phyloP scores from a whole-genome alignment of 2,329 filamentous ascomycete species.

The Neurospora crassa region DNA sequence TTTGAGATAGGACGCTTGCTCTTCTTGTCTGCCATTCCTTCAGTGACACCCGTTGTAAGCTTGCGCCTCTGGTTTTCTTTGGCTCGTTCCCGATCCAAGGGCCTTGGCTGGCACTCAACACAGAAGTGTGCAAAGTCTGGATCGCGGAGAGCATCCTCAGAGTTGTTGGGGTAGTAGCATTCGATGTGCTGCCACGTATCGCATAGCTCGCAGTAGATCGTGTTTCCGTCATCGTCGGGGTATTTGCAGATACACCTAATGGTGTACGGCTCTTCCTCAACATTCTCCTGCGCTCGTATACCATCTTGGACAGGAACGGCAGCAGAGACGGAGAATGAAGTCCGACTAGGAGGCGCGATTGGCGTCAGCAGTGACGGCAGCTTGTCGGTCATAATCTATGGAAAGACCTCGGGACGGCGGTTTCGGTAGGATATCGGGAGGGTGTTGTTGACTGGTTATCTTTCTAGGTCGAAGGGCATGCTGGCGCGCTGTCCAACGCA shows the following conservation, averaged over 20 bases:
- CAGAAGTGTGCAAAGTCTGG: constrained; percentile 70
- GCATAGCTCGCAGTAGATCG: constrained; percentile 91
- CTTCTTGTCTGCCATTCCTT: constrained; percentile 56
- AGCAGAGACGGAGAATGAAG: constrained; percentile 30
- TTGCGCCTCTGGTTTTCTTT: constrained; percentile 59
- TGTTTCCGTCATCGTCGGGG: constrained; percentile 91
- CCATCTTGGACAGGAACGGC: constrained; percentile 31
- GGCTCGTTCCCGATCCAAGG: constrained; percentile 64
- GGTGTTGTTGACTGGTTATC: constrained; percentile 36
- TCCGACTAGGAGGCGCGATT: constrained; percentile 46
- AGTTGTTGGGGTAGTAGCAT: constrained; percentile 78
- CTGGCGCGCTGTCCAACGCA: constrained; percentile 40
- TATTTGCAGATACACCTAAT: constrained; percentile 98
- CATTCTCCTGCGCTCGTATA: constrained; percentile 41
- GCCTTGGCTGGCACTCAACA: constrained; percentile 74
- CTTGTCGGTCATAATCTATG: constrained; percentile 55
- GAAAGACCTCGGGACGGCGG: constrained; percentile 32
- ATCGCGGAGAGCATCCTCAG: constrained; percentile 60
- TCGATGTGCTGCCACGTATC: constrained; percentile 98
- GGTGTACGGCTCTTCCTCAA: constrained; percentile 77
- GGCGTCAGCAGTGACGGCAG: constrained; percentile 43
- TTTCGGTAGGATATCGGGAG: constrained; percentile 24
- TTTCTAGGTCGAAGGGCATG: constrained; percentile 47
- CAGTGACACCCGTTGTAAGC: constrained; percentile 33
- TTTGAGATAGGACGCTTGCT: constrained; percentile 67